These are phyloP conservation scores for Daldinia concentrica DNA, from an alignment of 495 filamentous ascomycete species.

Conservation along the genomic window DNA sequence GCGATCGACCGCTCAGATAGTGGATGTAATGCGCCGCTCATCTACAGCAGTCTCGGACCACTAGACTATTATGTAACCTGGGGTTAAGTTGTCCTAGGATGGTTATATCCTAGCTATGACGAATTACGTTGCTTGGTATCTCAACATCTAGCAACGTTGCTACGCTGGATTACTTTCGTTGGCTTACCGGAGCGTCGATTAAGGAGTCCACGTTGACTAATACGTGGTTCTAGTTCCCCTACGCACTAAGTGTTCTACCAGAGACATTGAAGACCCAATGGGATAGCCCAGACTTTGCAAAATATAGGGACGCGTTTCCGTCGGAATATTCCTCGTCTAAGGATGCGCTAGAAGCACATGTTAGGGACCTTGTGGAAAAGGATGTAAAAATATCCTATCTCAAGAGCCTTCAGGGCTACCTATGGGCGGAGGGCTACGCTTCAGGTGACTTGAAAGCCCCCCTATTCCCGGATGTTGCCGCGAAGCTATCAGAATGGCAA, in stretches of 20 bases:
- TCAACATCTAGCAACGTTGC: constrained; percentile 20
- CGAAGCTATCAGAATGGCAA: constrained; percentile 63
- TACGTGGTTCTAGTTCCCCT: constrained; percentile 67
- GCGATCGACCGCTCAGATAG: constrained; percentile 21
- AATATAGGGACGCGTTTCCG: constrained; percentile 71
- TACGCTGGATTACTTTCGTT: constrained; percentile 11
- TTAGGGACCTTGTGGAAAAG: constrained; percentile 68
- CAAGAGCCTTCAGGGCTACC: constrained; percentile 76
- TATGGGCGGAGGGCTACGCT: constrained; percentile 73
- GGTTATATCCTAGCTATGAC: constrained; percentile 11
- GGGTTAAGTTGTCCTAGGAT: constrained; percentile 20
- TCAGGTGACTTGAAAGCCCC: constrained; percentile 68
- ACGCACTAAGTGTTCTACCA: constrained; percentile 69
- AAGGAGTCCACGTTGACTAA: constrained; percentile 35
- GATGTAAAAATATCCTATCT: constrained; percentile 75
- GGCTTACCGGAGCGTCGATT: constrained; percentile 13
- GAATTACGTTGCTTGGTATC: constrained; percentile 16
- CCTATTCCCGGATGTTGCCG: constrained; percentile 72
- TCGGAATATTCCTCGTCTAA: constrained; percentile 60
- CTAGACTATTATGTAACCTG: constrained; percentile 15
- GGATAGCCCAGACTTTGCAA: constrained; percentile 63
- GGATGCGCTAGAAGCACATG: constrained; percentile 63
- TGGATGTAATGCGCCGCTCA: constrained; percentile 16
- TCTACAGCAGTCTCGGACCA: constrained; percentile 6
- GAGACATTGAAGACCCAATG: constrained; percentile 66